phyloP scores from a whole-genome alignment of 495 filamentous ascomycete species.

The Tuber melanosporum region DNA sequence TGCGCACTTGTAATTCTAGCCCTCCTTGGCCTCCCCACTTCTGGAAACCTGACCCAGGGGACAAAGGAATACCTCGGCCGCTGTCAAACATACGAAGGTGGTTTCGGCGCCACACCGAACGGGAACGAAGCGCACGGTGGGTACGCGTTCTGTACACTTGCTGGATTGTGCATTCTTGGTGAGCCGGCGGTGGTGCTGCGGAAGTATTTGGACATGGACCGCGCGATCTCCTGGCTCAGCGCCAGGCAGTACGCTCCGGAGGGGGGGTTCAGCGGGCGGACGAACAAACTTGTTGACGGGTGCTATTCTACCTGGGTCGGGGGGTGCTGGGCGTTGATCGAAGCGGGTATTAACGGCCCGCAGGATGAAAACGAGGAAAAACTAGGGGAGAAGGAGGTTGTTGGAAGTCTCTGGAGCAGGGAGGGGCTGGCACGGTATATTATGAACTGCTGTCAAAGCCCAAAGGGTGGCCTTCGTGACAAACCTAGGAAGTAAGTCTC shows the following conservation, averaged over 20 bases:
- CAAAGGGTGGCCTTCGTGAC: conserved; percentile 77
- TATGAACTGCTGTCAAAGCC: conserved; percentile 73
- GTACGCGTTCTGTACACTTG: conserved; percentile 92
- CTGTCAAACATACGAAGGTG: conserved; percentile 93
- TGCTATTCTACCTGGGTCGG: conserved; percentile 98
- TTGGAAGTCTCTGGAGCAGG: conserved; percentile 63
- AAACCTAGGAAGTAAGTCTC: conserved; percentile 79
- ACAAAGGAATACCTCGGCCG: conserved; percentile 71
- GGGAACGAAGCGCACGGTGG: conserved; percentile 84
- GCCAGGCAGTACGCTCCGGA: conserved; percentile 85
- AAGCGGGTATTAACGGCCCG: conserved; percentile 57
- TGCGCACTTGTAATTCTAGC: conserved; percentile 77
- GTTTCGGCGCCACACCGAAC: conserved; percentile 72
- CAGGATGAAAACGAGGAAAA: conserved; percentile 25
- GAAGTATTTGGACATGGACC: conserved; percentile 67
- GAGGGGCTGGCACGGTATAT: conserved; percentile 85
- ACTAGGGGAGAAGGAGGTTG: conserved; percentile 39
- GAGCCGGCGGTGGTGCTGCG: conserved; percentile 64
- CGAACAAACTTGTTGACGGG: conserved; percentile 97
- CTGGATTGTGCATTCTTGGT: conserved; percentile 74
- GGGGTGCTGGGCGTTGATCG: conserved; percentile 81
- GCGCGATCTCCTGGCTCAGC: conserved; percentile 78
- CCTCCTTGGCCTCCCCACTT: conserved; percentile 71
- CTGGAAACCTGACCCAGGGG: conserved; percentile 52
- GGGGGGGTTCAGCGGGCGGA: conserved; percentile 82